Percentiles rank a stretch among this genome's conserved stretches.
Conservation (phyloP, 2,329 filamentous ascomycete species). For the Daldinia sp. region DNA sequence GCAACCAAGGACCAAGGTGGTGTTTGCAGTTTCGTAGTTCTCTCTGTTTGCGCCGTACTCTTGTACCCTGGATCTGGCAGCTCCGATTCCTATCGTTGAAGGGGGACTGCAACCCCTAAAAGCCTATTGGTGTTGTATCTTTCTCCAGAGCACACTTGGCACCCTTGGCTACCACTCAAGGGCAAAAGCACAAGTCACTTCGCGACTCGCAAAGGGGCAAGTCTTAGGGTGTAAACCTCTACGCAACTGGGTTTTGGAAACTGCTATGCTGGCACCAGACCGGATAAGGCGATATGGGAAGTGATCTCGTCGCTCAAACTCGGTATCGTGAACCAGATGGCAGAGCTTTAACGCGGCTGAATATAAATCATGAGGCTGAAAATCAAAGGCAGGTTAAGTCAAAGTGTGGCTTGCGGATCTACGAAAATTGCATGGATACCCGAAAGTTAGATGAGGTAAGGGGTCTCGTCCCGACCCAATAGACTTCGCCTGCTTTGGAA, state of each 20-base stretch:
- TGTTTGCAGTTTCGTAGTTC: background rate
- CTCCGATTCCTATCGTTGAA: background rate
- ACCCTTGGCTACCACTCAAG: background rate
- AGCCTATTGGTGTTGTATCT: background rate
- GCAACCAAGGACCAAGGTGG: too few relatives aligned
- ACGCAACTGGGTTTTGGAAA: background rate
- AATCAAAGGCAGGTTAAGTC: background rate
- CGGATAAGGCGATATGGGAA: background rate
- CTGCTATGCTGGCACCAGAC: background rate
- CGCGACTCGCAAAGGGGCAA: background rate
- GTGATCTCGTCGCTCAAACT: background rate
- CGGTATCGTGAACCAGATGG: background rate
- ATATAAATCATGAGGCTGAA: slow-evolving; percentile 7
- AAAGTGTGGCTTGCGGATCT: background rate
- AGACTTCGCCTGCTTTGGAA: too few relatives aligned
- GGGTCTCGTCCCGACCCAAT: too few relatives aligned
- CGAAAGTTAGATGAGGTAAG: too few relatives aligned
- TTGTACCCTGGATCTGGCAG: too few relatives aligned
- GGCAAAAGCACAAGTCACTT: background rate
- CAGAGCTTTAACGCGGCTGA: slow-evolving; percentile 4
- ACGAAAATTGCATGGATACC: background rate
- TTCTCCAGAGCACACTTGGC: background rate
- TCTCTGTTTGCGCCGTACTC: too few relatives aligned
- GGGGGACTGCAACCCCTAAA: background rate
- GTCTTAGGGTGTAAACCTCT: background rate